phyloP scores from a whole-genome alignment of 1,284 basidiomycete species.

The Boletus mariae region DNA sequence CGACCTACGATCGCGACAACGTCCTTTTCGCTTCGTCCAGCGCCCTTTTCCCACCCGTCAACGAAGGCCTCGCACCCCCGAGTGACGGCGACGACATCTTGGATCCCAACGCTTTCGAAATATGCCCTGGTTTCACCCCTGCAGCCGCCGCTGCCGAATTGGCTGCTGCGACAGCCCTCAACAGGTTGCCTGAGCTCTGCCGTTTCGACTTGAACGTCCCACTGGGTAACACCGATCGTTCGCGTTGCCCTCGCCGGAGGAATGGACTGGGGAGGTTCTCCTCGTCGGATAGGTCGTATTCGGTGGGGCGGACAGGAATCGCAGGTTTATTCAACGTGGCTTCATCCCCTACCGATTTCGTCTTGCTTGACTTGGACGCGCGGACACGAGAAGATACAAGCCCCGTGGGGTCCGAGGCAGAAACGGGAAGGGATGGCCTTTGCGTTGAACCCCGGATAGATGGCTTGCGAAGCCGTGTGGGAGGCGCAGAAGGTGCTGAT shows the following conservation, averaged over 20 bases:
- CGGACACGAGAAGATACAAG: slow-evolving; percentile 14
- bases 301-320: slow-evolving; percentile 21
- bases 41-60: slow-evolving; percentile 35
- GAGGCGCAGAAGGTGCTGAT: slow-evolving; percentile 8
- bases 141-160: slow-evolving; percentile 43
- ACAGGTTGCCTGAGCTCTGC: slow-evolving; percentile 47
- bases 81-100: slow-evolving; percentile 15
- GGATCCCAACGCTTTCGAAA: slow-evolving; percentile 8
- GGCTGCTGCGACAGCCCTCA: slow-evolving; percentile 61
- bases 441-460: slow-evolving; percentile 27
- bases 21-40: slow-evolving; percentile 41
- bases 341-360: slow-evolving; percentile 5
- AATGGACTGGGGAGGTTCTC: slow-evolving; percentile 85
- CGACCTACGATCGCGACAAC: too few species aligned
- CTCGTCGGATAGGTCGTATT: slow-evolving; percentile 70
- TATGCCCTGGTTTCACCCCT: slow-evolving; percentile 18
- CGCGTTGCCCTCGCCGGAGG: slow-evolving; percentile 55
- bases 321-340: slow-evolving; percentile 10
- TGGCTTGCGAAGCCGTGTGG: slow-evolving; percentile 32
- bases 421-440: slow-evolving; percentile 20
- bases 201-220: slow-evolving; percentile 35
- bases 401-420: slow-evolving; percentile 33
- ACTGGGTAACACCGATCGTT: slow-evolving; percentile 18
- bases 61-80: slow-evolving; percentile 18
- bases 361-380: slow-evolving; percentile 14